Evolutionary conservation across 75 land plant genomes (phyloP).

Genomic region (Selaginella tamariscina): DNA sequence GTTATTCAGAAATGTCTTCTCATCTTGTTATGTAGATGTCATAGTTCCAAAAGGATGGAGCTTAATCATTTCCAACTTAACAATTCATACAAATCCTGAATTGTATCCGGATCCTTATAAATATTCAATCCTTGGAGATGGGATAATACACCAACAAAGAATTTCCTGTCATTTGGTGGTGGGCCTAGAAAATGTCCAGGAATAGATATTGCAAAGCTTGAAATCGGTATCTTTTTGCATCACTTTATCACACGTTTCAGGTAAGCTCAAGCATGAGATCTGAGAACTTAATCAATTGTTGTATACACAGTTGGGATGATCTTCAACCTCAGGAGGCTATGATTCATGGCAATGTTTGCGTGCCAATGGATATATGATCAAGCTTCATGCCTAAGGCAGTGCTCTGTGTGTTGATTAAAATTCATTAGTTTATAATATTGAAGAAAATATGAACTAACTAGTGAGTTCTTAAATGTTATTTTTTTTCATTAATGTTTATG

Average conservation of each 20-base stretch:
- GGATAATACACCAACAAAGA: neutral
- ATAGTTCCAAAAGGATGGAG: neutral
- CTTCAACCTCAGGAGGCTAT: too few relatives aligned
- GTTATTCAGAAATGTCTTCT: neutral
- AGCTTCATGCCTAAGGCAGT: too few relatives aligned
- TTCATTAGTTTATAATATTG: too few relatives aligned
- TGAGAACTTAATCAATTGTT: too few relatives aligned
- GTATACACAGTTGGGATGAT: too few relatives aligned
- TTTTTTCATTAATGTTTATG: too few relatives aligned
- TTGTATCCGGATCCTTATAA: neutral
- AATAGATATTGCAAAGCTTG: neutral
- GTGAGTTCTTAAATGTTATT: too few relatives aligned
- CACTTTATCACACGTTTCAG: slow-evolving; percentile 2
- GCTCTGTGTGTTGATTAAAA: too few relatives aligned
- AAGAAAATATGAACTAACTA: too few relatives aligned
- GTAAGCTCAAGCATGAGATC: too few relatives aligned
- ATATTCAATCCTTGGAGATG: neutral
- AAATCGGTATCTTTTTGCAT: neutral
- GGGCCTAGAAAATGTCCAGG: slow-evolving; percentile 6
- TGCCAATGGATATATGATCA: too few relatives aligned
- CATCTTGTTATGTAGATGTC: neutral
- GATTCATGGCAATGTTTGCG: too few relatives aligned
- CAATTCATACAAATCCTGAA: neutral
- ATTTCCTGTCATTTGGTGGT: neutral
- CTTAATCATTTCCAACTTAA: neutral